phyloP scores from a whole-genome alignment of 495 filamentous ascomycete species.

The Xylaria venustula region DNA sequence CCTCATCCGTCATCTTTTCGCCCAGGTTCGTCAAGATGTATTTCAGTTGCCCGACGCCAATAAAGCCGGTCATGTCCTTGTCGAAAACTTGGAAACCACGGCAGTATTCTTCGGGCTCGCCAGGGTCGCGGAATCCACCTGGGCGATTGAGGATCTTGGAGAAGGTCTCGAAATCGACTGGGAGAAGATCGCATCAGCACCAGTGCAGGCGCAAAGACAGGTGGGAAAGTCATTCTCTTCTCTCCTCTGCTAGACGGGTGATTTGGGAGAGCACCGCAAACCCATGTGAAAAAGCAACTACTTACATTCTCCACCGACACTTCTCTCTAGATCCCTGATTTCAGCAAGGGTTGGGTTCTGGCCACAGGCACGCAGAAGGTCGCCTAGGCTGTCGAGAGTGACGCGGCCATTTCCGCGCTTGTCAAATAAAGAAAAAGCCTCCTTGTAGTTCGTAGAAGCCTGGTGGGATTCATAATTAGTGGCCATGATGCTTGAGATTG shows the following conservation, averaged over 20 bases:
- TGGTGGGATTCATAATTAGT: conserved; percentile 53
- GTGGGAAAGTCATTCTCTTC: too few relatives aligned
- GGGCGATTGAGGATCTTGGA: conserved; percentile 93
- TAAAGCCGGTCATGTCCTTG: conserved; percentile 97
- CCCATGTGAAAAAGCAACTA: conserved; percentile 21
- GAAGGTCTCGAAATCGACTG: conserved; percentile 98
- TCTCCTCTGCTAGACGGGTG: too few relatives aligned
- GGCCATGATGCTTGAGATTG: conserved; percentile 35
- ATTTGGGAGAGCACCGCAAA: neutral
- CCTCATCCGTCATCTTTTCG: conserved; percentile 98
- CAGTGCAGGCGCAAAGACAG: neutral
- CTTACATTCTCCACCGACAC: conserved; percentile 85
- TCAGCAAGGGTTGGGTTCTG: conserved; percentile 96
- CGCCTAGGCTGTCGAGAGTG: conserved; percentile 78
- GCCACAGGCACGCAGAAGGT: conserved; percentile 91
- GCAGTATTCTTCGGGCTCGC: conserved; percentile 96
- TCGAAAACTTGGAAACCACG: conserved; percentile 98
- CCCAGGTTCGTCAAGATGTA: conserved; percentile 96
- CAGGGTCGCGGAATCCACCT: conserved; percentile 95
- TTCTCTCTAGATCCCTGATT: conserved; percentile 85
- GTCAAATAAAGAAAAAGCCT: conserved; percentile 99
- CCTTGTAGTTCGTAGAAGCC: conserved; percentile 99
- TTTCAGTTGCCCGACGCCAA: conserved; percentile 92
- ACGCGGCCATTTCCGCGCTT: conserved; percentile 95
- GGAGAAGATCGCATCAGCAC: conserved; percentile 1